phyloP scores from a whole-genome alignment of 2,329 filamentous ascomycete species.

The Penicillium corylophilum region DNA sequence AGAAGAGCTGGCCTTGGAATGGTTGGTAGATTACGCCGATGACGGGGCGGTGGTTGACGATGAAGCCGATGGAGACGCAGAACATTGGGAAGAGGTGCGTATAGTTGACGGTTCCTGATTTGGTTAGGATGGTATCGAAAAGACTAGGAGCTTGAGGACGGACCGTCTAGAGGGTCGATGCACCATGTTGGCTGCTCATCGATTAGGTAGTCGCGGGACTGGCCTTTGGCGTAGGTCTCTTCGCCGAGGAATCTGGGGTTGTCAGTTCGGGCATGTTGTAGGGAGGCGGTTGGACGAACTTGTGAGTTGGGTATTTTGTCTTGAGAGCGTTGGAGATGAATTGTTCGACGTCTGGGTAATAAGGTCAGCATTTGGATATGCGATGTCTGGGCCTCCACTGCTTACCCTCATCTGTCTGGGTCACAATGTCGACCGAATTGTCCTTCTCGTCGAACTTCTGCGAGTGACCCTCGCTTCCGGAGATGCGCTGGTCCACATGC shows the following conservation, averaged over 20 bases:
- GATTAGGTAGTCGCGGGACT: constrained; percentile 68
- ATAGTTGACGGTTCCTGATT: constrained; percentile 69
- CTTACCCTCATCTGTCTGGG: constrained; percentile 70
- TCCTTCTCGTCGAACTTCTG: constrained; percentile 64
- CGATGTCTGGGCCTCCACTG: not conserved
- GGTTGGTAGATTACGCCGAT: constrained; percentile 73
- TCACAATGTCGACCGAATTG: constrained; percentile 74
- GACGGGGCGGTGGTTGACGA: constrained; percentile 58
- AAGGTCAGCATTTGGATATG: constrained; percentile 2
- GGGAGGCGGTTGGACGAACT: constrained; percentile 49
- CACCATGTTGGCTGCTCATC: constrained; percentile 67
- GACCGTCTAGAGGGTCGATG: constrained; percentile 72
- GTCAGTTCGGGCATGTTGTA: not conserved
- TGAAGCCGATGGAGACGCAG: constrained; percentile 73
- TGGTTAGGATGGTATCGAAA: not conserved
- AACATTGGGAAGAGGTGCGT: constrained; percentile 80
- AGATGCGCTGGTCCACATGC: constrained; percentile 58
- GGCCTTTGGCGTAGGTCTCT: constrained; percentile 69
- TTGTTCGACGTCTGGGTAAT: constrained; percentile 62
- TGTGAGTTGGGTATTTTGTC: constrained; percentile 63
- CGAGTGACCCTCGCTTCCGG: constrained; percentile 33
- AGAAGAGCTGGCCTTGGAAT: constrained; percentile 67
- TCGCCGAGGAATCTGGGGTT: constrained; percentile 68
- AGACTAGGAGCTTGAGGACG: not conserved
- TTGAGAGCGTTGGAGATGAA: constrained; percentile 65